Conservation (phyloP, 2,329 filamentous ascomycete genomes). For the Gnomoniopsis sp. region DNA sequence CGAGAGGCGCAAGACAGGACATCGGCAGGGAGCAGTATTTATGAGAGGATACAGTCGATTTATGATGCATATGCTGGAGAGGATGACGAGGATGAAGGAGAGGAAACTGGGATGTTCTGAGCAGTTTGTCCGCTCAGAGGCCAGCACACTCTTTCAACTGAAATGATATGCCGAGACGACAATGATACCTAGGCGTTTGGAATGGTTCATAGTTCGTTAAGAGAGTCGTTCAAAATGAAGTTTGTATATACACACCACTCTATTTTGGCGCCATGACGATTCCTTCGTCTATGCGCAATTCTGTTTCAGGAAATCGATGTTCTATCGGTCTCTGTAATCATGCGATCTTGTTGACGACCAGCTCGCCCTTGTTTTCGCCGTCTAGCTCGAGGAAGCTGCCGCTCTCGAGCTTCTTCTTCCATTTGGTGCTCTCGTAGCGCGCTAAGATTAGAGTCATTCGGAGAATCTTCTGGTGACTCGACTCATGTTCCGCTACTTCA, state of each 20-base stretch:
- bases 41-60: conserved; percentile 14
- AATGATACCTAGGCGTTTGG: neutral
- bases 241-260: neutral
- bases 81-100: neutral
- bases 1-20: neutral
- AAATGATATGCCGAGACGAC: neutral
- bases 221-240: neutral
- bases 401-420: conserved; percentile 69
- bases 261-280: neutral
- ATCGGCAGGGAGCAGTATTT: neutral
- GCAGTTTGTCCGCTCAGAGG: too few relatives aligned
- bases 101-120: neutral
- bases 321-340: conserved; percentile 23
- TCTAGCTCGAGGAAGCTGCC: conserved; percentile 52
- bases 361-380: conserved; percentile 39
- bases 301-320: neutral
- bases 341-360: conserved; percentile 51
- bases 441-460: conserved; percentile 75
- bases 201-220: neutral
- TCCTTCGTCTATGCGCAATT: neutral
- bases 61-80: conserved; percentile 13
- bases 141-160: neutral
- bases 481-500: conserved; percentile 46
- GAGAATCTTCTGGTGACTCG: conserved; percentile 53
- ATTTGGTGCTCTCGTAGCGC: conserved; percentile 69